Evolutionary conservation across 2,329 filamentous ascomycete genomes (phyloP), one percentile per base, ranked within the genome.

Genomic region (Fusarium sp.): DNA sequence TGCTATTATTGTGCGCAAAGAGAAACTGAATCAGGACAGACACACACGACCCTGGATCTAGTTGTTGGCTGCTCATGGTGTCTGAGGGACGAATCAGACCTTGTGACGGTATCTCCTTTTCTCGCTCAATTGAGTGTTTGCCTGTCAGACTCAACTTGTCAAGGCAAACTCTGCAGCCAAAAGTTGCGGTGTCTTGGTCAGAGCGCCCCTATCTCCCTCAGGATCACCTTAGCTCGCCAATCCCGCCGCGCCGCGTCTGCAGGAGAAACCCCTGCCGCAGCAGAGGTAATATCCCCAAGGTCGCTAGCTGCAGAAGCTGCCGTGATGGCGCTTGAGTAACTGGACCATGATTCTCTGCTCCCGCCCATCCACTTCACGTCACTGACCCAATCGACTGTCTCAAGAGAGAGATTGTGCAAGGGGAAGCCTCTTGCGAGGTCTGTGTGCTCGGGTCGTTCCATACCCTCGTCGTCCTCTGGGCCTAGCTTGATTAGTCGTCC

Each of bases 251-350:
- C 51, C 54, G 44, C 64, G 41, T 49, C 70, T 73, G 71, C 71
- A 72, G 65, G 68, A 71, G 65, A 61, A 72, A 62, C 70, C 70
- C 64, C 31, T 34, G 31, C 31, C 69, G 69, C 47, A 67, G 68
- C 69, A 70, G 56, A 67, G 67, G 68, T 72, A 73, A 73, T 73
- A 70, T 73, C 69, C 69, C 65, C 31, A 34, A 61, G 52, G 35
- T 56, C 67, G 54, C 55, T 73, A 72, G 71, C 57, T 72, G 70
- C 69, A 73, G 64, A 65, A 49, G 61, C 19, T 50, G 65, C 45
- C 54, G 65, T 60, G 47, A 64, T 68, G 63, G 68, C 64, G 69
- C 65, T 65, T 67, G 61, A 72, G 65, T 50, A 64, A 72, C 64
- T 72, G 70, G 70, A 54, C 71, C 65, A 53, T 45, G 53, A 53